Evolutionary conservation across 176 grass and related monocot species (phyloP).

Genomic region (Triticum dicoccoides): DNA sequence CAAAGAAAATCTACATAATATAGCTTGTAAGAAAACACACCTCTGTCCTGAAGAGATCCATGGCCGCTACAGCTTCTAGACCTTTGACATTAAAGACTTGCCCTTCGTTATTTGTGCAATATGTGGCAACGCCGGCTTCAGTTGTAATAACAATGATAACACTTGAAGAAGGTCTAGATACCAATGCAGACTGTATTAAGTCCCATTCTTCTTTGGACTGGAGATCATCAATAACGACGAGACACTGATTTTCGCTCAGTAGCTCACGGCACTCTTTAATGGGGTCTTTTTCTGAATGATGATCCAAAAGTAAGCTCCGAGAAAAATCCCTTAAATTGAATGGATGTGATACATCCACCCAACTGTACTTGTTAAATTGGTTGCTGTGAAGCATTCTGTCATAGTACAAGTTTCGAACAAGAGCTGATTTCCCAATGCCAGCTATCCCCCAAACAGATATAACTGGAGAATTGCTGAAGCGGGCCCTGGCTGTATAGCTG

Average conservation of each 20-base stretch:
- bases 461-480: background rate
- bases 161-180: background rate
- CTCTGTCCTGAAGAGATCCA: background rate
- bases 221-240: no score
- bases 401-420: background rate
- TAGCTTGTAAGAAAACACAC: background rate
- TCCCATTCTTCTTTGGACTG: no score
- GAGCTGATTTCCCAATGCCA: background rate
- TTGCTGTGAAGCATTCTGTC: background rate
- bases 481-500: background rate
- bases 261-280: no score
- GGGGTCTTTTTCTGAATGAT: no score
- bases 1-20: no score
- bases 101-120: background rate
- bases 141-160: background rate
- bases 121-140: background rate
- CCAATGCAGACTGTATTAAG: background rate
- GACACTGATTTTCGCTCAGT: no score
- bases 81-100: background rate
- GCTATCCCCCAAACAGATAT: background rate
- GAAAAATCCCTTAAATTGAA: background rate
- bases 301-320: no score
- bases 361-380: background rate
- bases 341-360: background rate
- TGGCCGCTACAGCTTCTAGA: background rate